Evolutionary conservation across 768 basidiomycete species (phyloP), one percentile per base, ranked within the genome.

Genomic region (Naganishia vaughanmartiniae): DNA sequence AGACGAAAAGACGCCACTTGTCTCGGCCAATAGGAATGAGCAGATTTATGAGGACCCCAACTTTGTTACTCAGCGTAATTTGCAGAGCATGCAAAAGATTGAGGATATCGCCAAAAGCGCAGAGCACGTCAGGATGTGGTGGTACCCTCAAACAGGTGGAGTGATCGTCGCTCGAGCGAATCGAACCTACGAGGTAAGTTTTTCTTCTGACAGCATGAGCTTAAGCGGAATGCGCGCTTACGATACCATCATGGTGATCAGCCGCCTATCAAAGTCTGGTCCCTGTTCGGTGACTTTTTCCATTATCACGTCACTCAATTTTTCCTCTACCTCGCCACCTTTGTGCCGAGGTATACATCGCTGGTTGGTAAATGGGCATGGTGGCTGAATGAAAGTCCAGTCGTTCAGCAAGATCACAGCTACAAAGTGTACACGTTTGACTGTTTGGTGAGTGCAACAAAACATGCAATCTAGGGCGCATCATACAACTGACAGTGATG

Each of bases 111-210:
- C 81, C 28, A 70, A 74, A 53, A 82, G 87, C n/a, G 88, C 90
- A 1, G 87, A 99, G 81, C 92, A 96, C 79, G 90, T 91, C n/a
- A 85, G 93, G 21, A 85, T 93, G 21, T 96, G 92, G 91, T 99
- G 94, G 94, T 95, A 89, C 82, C 93, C 94, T 2, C 88, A 90
- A 58, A 85, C 87, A 17, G 88, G 89, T 70, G 82, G 82, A 39
- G 84, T 95, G 58, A 86, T 91, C 45, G 86, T 90, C 63, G 90
- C 88, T 76, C 84, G 87, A 73, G 85, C 89, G 36, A 86, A 91
- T 82, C 86, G 93, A 70, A 91, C 92, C 6, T 78, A 79, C 66
- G 89, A 91, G 85, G 93, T 94, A 80, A 76, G 86, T 78, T 1
- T 24, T 14, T 51, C n/a, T 26, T 4, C 24, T 51, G 21, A 15